Evolutionary conservation across 2,329 filamentous ascomycete species (phyloP).

Genomic region (Pseudogymnoascus sp.): DNA sequence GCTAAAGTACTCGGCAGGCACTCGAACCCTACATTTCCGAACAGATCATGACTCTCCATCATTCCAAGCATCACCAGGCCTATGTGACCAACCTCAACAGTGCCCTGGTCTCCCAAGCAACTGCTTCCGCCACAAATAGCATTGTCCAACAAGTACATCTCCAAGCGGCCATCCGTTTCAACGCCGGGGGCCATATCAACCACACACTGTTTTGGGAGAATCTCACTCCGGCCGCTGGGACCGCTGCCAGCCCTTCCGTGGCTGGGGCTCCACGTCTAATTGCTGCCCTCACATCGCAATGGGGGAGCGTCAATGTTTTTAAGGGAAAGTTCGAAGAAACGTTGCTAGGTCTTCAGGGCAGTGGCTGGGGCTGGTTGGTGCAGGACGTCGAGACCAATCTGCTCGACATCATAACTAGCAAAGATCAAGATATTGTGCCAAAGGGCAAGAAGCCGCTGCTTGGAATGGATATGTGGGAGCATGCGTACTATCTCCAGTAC

Average conservation of each 20-base stretch:
- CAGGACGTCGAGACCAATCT: constrained; percentile 52
- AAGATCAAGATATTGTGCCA: constrained; percentile 76
- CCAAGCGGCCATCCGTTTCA: constrained; percentile 73
- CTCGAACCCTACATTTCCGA: constrained; percentile 68
- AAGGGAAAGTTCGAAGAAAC: constrained; percentile 58
- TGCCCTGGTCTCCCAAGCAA: constrained; percentile 53
- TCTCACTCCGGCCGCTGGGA: constrained; percentile 54
- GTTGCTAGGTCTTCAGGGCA: constrained; percentile 70
- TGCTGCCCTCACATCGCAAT: constrained; percentile 57
- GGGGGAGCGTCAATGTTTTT: constrained; percentile 64
- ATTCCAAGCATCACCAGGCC: constrained; percentile 71
- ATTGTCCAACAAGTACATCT: constrained; percentile 59
- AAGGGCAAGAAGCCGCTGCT: constrained; percentile 61
- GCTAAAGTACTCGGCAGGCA: constrained; percentile 40
- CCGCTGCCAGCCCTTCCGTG: constrained; percentile 45
- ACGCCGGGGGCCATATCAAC: constrained; percentile 89
- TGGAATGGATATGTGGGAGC: constrained; percentile 89
- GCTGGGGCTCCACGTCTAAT: constrained; percentile 48
- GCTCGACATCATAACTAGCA: constrained; percentile 71
- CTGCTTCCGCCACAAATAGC: constrained; percentile 51
- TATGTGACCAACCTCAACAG: constrained; percentile 73
- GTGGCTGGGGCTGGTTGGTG: constrained; percentile 84
- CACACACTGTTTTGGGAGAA: constrained; percentile 91
- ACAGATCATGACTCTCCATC: constrained; percentile 78
- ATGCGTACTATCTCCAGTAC: constrained; percentile 85